phyloP scores from a whole-genome alignment of 192 early-diverging fungal genomes.

The Piromyces finnis region DNA sequence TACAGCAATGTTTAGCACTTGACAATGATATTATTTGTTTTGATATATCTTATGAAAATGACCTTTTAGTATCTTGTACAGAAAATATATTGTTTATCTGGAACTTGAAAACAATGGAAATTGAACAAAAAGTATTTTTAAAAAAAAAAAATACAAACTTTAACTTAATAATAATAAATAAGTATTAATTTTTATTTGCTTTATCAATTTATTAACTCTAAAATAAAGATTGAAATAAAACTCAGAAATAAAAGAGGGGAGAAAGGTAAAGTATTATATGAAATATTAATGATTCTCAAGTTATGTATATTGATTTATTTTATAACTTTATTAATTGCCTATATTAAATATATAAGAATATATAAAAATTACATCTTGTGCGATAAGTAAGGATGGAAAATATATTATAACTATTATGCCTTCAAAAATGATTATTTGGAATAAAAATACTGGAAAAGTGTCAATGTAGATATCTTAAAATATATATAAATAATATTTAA shows the following conservation, averaged over 20 bases:
- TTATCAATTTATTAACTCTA: too few species aligned
- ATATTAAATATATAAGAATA: background rate
- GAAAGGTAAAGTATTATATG: background rate
- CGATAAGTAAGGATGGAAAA: background rate
- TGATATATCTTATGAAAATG: conserved; percentile 12
- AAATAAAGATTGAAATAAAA: background rate
- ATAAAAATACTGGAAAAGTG: background rate
- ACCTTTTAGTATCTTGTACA: conserved; percentile 13
- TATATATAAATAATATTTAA: too few species aligned
- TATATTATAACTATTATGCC: background rate
- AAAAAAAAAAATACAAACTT: too few species aligned
- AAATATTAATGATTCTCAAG: background rate
- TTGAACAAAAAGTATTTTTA: conserved; percentile 22
- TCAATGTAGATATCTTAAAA: background rate
- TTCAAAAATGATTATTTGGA: background rate
- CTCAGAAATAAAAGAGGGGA: background rate
- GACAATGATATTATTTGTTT: conserved; percentile 20
- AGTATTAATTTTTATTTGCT: too few species aligned
- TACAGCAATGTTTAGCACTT: conserved; percentile 22
- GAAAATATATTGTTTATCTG: conserved; percentile 21
- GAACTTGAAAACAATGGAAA: conserved; percentile 13
- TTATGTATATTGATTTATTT: too few species aligned
- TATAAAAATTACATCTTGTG: background rate
- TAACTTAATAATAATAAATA: too few species aligned
- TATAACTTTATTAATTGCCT: background rate